These are phyloP conservation scores for Botrytis sinoallii DNA, from an alignment of 2,329 filamentous ascomycete species.

Conservation along the genomic window DNA sequence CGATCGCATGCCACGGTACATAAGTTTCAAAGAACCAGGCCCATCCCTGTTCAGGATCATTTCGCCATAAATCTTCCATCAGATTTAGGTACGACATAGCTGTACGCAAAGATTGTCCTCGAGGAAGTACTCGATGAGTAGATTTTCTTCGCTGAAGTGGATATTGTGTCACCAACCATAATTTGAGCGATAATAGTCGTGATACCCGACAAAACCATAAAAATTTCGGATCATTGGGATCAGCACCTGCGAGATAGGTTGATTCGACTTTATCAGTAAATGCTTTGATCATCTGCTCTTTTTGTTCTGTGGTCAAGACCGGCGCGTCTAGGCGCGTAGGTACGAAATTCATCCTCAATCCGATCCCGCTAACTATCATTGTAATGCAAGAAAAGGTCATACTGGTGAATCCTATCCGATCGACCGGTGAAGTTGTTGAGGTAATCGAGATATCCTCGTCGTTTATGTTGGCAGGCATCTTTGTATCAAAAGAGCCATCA, in stretches of 20 bases:
- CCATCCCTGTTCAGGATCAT: slow-evolving; percentile 39
- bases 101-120: slow-evolving; percentile 39
- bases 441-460: slow-evolving; percentile 45
- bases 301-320: slow-evolving; percentile 10
- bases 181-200: slow-evolving; percentile 34
- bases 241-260: slow-evolving; percentile 5
- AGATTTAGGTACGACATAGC: slow-evolving; percentile 42
- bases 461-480: slow-evolving; percentile 50
- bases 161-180: slow-evolving; percentile 48
- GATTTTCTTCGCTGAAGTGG: slow-evolving; percentile 31
- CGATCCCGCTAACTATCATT: slow-evolving; percentile 11
- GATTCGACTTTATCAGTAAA: slow-evolving; percentile 11
- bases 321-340: slow-evolving; percentile 4
- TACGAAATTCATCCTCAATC: slow-evolving; percentile 19
- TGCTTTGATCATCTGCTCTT: slow-evolving; percentile 18
- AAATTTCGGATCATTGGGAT: neutral
- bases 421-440: neutral
- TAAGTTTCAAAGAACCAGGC: slow-evolving; percentile 50
- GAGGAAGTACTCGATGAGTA: slow-evolving; percentile 3
- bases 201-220: neutral
- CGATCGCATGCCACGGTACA: slow-evolving; percentile 54
- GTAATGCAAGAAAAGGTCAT: slow-evolving; percentile 24
- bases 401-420: slow-evolving; percentile 19
- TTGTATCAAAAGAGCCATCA: slow-evolving; percentile 46
- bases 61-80: neutral